These are phyloP conservation scores for Alternaria sp. DNA, from an alignment of 2,329 filamentous ascomycete genomes.

Conservation along the genomic window DNA sequence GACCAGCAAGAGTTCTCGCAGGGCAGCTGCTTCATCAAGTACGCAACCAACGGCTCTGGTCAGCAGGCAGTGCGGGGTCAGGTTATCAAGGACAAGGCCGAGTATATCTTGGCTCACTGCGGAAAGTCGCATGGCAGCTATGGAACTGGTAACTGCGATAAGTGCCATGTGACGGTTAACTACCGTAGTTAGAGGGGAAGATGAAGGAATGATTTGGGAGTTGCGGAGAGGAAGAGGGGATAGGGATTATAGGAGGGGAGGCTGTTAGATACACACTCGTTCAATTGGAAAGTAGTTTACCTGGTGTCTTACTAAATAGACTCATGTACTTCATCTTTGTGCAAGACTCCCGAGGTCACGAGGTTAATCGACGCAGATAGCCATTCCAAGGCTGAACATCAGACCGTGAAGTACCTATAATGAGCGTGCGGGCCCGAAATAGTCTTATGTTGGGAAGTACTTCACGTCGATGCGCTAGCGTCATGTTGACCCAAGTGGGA, in stretches of 20 bases:
- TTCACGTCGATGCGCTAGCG: too few species aligned
- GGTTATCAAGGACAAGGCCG: neutral
- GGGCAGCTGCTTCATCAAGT: neutral
- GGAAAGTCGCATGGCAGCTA: neutral
- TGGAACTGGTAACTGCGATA: neutral
- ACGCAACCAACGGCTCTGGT: neutral
- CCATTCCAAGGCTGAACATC: too few species aligned
- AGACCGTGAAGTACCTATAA: too few species aligned
- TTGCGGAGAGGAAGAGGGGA: neutral
- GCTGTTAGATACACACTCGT: neutral
- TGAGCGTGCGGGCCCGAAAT: too few species aligned
- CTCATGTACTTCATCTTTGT: too few species aligned
- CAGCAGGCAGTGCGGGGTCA: neutral
- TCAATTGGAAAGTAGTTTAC: neutral
- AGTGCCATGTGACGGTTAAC: neutral
- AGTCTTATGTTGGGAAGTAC: too few species aligned
- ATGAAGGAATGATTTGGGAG: neutral
- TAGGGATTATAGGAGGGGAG: rapidly evolving
- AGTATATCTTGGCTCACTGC: neutral
- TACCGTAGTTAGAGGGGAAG: neutral
- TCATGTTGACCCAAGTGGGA: too few species aligned
- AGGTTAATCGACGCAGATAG: too few species aligned
- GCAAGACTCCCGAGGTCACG: too few species aligned
- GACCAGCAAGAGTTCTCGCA: neutral
- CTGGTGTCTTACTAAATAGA: too few species aligned